phyloP scores from a whole-genome alignment of 176 grass and related monocot genomes.

The Secale cereale region DNA sequence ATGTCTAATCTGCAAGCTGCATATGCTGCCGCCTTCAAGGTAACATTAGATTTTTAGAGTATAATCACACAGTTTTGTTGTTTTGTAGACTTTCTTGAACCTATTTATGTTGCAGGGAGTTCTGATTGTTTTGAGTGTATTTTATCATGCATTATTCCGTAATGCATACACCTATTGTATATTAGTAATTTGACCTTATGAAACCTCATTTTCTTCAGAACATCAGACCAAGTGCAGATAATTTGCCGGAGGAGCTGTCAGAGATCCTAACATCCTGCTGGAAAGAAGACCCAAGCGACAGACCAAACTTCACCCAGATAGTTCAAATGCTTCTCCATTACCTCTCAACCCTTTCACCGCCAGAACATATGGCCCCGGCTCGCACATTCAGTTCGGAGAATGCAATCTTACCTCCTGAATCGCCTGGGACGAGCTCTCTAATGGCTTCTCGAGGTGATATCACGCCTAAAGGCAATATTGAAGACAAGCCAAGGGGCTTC shows the following conservation, averaged over 20 bases:
- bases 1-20: conserved; percentile 99
- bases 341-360: conserved; percentile 69
- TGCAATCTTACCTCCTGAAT: conserved; percentile 78
- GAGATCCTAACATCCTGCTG: conserved; percentile 87
- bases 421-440: conserved; percentile 84
- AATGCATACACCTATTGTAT: background rate
- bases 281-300: conserved; percentile 89
- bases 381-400: conserved; percentile 81
- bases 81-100: background rate
- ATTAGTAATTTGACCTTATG: conserved; percentile 19
- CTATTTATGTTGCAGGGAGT: background rate
- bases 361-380: conserved; percentile 47
- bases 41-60: conserved; percentile 18
- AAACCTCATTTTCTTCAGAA: conserved; percentile 58
- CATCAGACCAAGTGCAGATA: conserved; percentile 84
- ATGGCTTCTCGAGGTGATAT: conserved; percentile 79
- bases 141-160: background rate
- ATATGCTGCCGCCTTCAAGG: conserved; percentile 99
- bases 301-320: conserved; percentile 93
- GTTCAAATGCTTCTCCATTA: conserved; percentile 94
- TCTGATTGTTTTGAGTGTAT: background rate
- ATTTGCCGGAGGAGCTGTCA: conserved; percentile 69
- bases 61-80: background rate
- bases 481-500: conserved; percentile 64
- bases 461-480: conserved; percentile 45